A percentile compares a stretch with the other conserved stretches of the same genome.
These are phyloP conservation scores for Trichoderma guizhouense DNA, from an alignment of 2,329 filamentous ascomycete genomes.

Conservation along the genomic window DNA sequence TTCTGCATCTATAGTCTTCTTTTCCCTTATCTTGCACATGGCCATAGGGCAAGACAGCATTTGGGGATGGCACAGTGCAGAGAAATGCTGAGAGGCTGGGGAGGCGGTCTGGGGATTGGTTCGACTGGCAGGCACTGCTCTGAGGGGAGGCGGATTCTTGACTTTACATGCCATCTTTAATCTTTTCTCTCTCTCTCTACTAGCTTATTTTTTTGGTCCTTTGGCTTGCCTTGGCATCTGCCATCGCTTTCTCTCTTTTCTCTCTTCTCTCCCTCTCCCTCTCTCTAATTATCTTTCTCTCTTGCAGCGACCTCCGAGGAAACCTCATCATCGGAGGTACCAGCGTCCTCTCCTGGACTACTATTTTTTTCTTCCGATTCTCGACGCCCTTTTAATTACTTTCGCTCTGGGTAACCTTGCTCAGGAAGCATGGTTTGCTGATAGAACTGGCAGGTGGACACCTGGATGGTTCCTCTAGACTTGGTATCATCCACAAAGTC, in stretches of 20 bases:
- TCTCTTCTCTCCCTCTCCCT: no score
- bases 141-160: neutral
- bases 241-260: neutral
- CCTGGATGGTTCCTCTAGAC: neutral
- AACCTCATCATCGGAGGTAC: neutral
- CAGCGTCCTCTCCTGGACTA: neutral
- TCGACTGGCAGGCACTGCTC: neutral
- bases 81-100: neutral
- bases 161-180: neutral
- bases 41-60: neutral
- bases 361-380: neutral
- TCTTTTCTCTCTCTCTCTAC: neutral
- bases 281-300: neutral
- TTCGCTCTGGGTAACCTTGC: neutral
- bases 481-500: neutral
- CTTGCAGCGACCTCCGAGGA: neutral
- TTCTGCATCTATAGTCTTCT: neutral
- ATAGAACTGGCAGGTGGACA: neutral
- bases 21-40: neutral
- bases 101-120: neutral
- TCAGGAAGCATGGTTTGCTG: neutral
- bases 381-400: neutral
- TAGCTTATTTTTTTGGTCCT: neutral
- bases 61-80: neutral
- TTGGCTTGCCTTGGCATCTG: neutral